phyloP scores from a whole-genome alignment of 164 flowering plant genomes.

The Tinospora cordifolia region DNA sequence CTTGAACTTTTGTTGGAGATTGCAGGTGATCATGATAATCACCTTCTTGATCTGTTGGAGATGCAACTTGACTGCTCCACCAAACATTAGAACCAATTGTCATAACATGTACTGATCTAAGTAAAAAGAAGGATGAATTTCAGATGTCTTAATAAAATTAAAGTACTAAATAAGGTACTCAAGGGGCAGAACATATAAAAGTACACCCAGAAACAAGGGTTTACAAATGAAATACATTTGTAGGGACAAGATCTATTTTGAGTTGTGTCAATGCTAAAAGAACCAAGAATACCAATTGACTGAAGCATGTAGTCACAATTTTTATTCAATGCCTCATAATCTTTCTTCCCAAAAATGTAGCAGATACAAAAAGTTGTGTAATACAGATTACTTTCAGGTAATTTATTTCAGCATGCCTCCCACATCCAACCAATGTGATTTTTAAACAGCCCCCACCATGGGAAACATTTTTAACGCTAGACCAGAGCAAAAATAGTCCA shows the following conservation, averaged over 20 bases:
- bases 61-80: constrained; percentile 39
- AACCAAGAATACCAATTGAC: too few species aligned
- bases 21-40: constrained; percentile 34
- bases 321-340: background rate
- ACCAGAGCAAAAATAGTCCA: background rate
- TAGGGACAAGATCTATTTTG: background rate
- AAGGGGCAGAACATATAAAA: background rate
- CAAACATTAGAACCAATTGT: constrained; percentile 1
- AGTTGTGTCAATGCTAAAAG: background rate
- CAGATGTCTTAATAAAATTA: background rate
- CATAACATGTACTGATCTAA: background rate
- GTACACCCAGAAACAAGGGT: background rate
- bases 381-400: too few species aligned
- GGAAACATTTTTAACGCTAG: background rate
- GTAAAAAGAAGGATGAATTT: background rate
- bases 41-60: constrained; percentile 32
- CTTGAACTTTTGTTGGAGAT: constrained; percentile 33
- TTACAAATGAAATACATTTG: background rate
- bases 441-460: background rate
- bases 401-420: background rate
- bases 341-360: background rate
- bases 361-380: too few species aligned
- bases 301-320: background rate
- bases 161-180: background rate
- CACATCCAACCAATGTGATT: background rate